These are phyloP conservation scores for Leishmania tropica DNA, from an alignment of 208 protist species.

Conservation along the genomic window DNA sequence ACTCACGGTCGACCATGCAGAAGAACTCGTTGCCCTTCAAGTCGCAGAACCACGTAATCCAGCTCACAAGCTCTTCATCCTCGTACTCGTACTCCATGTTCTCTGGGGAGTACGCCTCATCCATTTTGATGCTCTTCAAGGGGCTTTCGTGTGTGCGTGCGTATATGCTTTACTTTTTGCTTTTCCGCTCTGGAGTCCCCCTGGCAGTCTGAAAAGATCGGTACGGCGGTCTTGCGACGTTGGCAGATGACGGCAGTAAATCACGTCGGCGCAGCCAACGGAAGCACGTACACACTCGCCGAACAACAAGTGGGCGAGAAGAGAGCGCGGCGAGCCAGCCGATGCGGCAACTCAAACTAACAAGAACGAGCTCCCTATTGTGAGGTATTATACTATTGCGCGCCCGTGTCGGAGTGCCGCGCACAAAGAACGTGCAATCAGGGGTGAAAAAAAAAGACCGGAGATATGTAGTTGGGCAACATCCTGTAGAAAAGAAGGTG, in stretches of 20 bases:
- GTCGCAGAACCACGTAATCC: conserved; percentile 98
- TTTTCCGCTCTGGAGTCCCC: not conserved
- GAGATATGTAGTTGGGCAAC: not conserved
- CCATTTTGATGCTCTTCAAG: conserved; percentile 12
- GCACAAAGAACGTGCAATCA: not conserved
- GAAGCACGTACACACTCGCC: not conserved
- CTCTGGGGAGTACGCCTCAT: conserved; percentile 53
- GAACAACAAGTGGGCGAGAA: not conserved
- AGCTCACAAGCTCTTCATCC: conserved; percentile 94
- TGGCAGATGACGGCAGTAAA: not conserved
- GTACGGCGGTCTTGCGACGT: not conserved
- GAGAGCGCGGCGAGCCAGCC: not conserved
- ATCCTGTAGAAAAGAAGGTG: not conserved
- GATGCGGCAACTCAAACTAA: not conserved
- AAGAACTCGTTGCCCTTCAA: conserved; percentile 99
- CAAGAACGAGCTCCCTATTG: not conserved
- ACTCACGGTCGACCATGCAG: conserved; percentile 96
- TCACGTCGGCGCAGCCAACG: not conserved
- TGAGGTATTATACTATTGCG: not conserved
- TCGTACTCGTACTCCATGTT: conserved; percentile 66
- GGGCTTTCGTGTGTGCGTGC: not conserved
- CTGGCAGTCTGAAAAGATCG: not conserved
- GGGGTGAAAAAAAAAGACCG: not conserved
- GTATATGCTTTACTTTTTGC: not conserved
- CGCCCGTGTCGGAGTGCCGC: no score